phyloP scores from a whole-genome alignment of 2,329 filamentous ascomycete species.

The Elsinoe arachidis region DNA sequence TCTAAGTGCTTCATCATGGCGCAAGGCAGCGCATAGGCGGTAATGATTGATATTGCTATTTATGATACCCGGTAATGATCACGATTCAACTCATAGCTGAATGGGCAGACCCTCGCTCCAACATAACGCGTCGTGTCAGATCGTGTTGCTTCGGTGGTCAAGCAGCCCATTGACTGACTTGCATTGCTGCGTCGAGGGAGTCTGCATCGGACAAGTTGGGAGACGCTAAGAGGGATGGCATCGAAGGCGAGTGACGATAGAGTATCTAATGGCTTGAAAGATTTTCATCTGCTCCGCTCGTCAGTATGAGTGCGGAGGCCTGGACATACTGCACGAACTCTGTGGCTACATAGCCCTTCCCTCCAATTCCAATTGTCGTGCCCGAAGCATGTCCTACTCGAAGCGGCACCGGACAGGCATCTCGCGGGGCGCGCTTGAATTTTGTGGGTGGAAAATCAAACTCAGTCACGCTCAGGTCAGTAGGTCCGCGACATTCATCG shows the following conservation, averaged over 20 bases:
- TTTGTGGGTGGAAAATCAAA: background rate
- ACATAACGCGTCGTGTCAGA: no score
- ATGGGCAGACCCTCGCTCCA: no score
- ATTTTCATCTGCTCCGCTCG: background rate
- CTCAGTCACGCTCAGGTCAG: slow-evolving; percentile 23
- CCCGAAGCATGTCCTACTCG: no score
- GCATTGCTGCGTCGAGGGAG: no score
- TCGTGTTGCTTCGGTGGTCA: no score
- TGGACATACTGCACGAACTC: background rate
- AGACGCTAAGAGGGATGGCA: no score
- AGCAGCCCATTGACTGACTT: no score
- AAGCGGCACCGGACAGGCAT: background rate
- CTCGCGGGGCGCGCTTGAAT: background rate
- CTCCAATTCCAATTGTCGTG: background rate
- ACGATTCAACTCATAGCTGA: background rate
- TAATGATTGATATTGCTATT: background rate
- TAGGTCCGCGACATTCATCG: slow-evolving; percentile 62
- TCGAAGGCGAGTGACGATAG: background rate
- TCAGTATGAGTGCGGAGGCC: background rate
- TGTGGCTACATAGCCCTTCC: slow-evolving; percentile 17
- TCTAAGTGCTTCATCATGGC: slow-evolving; percentile 2
- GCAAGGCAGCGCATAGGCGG: no score
- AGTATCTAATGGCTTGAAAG: background rate
- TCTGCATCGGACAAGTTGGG: no score
- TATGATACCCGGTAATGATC: slow-evolving; percentile 7